A percentile compares a stretch with the other conserved stretches of the same genome.
Evolutionary conservation across 2,329 filamentous ascomycete species (phyloP).

Genomic region (Xylaria multiplex): DNA sequence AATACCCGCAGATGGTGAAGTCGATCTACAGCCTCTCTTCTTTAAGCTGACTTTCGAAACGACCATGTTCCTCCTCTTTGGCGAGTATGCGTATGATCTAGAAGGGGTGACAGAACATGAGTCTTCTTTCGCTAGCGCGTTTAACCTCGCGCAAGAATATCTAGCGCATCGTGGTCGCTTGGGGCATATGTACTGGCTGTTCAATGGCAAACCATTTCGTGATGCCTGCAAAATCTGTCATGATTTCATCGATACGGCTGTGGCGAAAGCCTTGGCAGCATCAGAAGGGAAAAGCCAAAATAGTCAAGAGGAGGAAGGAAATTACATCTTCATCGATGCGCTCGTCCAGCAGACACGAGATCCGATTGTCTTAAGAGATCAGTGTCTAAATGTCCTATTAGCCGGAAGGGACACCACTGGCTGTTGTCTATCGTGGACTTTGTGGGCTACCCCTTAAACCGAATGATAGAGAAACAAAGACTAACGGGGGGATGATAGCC

Average conservation of each 20-base stretch:
- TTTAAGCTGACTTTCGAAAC: conserved; percentile 20
- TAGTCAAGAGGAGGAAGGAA: neutral
- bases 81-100: too few relatives aligned
- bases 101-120: too few relatives aligned
- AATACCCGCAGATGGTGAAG: neutral
- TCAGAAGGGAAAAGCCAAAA: neutral
- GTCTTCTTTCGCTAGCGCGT: neutral
- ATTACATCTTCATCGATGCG: conserved; percentile 24
- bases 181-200: conserved; percentile 17
- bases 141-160: conserved; percentile 22
- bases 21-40: conserved; percentile 23
- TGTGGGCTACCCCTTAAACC: neutral
- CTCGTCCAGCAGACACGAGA: conserved; percentile 18
- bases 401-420: conserved; percentile 36
- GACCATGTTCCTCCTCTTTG: too few relatives aligned
- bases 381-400: conserved; percentile 34
- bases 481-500: too few relatives aligned
- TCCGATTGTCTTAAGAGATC: conserved; percentile 12
- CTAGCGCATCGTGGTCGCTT: conserved; percentile 6
- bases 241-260: conserved; percentile 10
- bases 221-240: conserved; percentile 11
- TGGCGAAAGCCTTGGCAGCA: conserved; percentile 1
- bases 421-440: conserved; percentile 13
- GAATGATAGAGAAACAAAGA: too few relatives aligned
- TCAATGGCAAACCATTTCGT: conserved; percentile 1